Percentiles rank a stretch among this genome's conserved stretches.
Conservation (phyloP, 139 green algal species). For the Dunaliella sp. region DNA sequence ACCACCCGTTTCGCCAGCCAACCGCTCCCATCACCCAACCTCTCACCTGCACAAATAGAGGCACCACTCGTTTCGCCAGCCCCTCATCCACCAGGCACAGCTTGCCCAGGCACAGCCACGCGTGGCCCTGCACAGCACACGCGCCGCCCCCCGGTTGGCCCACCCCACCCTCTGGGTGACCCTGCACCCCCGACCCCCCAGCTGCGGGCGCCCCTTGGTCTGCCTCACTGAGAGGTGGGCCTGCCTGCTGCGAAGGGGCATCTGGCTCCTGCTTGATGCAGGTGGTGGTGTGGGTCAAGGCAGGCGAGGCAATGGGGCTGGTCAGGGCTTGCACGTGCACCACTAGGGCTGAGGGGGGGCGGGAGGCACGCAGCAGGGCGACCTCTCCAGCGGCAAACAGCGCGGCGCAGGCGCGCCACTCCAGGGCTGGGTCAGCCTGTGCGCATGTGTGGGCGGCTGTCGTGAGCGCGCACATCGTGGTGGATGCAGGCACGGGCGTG, state of each 20-base stretch:
- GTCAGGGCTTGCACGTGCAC: conserved; percentile 73
- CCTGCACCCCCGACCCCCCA: neutral
- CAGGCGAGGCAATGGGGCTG: no score
- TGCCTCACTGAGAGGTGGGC: no score
- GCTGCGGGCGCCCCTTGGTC: neutral
- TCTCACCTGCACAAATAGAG: conserved; percentile 71
- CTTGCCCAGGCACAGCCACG: conserved; percentile 79
- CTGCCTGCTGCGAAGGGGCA: no score
- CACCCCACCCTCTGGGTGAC: neutral
- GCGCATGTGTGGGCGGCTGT: no score
- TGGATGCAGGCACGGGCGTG: no score
- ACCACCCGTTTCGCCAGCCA: conserved; percentile 68
- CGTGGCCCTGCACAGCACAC: conserved; percentile 51
- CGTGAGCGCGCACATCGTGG: no score
- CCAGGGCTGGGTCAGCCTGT: neutral
- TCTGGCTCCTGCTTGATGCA: conserved; percentile 13
- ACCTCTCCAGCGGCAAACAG: conserved; percentile 70
- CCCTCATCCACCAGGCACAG: conserved; percentile 75
- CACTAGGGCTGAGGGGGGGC: conserved; percentile 30
- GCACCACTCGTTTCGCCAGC: conserved; percentile 72
- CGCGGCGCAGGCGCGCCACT: conserved; percentile 30
- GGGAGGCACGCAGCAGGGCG: conserved; percentile 44
- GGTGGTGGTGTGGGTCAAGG: no score
- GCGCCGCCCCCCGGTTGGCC: neutral
- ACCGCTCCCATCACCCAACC: conserved; percentile 35